These are phyloP conservation scores for Cnidoscolus chayamansa DNA, from an alignment of 441 rosid species.

Conservation along the genomic window DNA sequence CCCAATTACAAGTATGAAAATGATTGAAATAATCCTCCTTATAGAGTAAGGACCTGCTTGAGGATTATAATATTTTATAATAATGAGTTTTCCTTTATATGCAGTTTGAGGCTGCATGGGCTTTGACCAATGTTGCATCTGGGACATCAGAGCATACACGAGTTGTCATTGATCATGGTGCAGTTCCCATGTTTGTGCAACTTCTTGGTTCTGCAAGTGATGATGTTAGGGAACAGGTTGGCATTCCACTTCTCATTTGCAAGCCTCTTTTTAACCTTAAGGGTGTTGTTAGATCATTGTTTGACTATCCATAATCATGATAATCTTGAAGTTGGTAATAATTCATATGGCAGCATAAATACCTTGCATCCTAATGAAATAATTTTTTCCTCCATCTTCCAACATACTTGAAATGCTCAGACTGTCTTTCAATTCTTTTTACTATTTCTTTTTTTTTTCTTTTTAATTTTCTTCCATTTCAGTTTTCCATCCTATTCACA, in stretches of 20 bases:
- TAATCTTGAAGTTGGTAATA: background rate
- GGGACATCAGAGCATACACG: conserved; percentile 77
- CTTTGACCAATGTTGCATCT: conserved; percentile 70
- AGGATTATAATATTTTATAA: background rate
- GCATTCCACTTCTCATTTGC: conserved; percentile 11
- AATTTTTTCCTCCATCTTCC: background rate
- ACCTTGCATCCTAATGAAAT: background rate
- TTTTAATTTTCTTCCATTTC: background rate
- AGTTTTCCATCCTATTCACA: background rate
- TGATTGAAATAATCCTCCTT: conserved; percentile 12
- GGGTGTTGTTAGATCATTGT: background rate
- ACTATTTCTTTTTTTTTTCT: no score
- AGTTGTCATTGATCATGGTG: conserved; percentile 69
- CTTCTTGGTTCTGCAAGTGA: conserved; percentile 76
- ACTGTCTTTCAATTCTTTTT: background rate
- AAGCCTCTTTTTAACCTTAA: background rate
- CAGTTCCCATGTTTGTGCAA: conserved; percentile 73
- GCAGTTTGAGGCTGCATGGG: conserved; percentile 85
- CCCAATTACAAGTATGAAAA: conserved; percentile 62
- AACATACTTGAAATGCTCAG: background rate
- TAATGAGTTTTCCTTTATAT: conserved; percentile 17
- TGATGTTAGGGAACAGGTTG: conserved; percentile 84
- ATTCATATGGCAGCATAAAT: background rate
- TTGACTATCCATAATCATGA: background rate
- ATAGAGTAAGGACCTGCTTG: background rate